These are phyloP conservation scores for Cadophora luteo-olivacea DNA, from an alignment of 2,329 filamentous ascomycete genomes.

Conservation along the genomic window DNA sequence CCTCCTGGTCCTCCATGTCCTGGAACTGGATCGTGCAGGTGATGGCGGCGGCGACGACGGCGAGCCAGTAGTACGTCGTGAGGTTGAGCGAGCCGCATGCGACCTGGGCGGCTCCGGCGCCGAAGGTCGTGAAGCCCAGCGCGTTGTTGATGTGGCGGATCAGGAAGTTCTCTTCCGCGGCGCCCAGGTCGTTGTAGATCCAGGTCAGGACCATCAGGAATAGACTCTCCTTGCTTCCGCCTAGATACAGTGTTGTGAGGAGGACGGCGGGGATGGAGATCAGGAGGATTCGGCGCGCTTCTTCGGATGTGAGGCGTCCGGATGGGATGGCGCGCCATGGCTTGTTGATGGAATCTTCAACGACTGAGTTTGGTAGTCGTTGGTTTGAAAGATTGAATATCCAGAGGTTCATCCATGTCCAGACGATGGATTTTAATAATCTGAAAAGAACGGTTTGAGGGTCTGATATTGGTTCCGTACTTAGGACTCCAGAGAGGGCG, in stretches of 20 bases:
- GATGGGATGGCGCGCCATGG: slow-evolving; percentile 45
- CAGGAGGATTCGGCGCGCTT: slow-evolving; percentile 39
- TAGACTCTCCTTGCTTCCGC: slow-evolving; percentile 42
- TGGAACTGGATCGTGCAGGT: slow-evolving; percentile 41
- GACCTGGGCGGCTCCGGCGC: slow-evolving; percentile 38
- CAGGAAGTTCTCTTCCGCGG: slow-evolving; percentile 22
- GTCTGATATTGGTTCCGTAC: neutral
- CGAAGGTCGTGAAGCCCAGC: slow-evolving; percentile 34
- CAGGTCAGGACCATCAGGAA: slow-evolving; percentile 25
- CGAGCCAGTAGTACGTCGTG: slow-evolving; percentile 20
- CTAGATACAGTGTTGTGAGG: slow-evolving; percentile 33
- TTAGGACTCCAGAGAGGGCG: slow-evolving; percentile 16
- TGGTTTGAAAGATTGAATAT: slow-evolving; percentile 45
- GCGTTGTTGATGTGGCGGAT: slow-evolving; percentile 27
- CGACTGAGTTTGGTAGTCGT: slow-evolving; percentile 38
- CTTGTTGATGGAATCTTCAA: slow-evolving; percentile 46
- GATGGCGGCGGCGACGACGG: slow-evolving; percentile 18
- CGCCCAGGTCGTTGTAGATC: slow-evolving; percentile 31
- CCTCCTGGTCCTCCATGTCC: slow-evolving; percentile 43
- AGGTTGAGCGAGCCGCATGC: slow-evolving; percentile 14
- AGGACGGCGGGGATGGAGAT: slow-evolving; percentile 37
- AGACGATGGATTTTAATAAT: slow-evolving; percentile 22
- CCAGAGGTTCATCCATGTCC: slow-evolving; percentile 42
- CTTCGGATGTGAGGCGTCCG: slow-evolving; percentile 40
- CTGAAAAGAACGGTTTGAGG: neutral